Evolutionary conservation across 129 eudicot species (phyloP), one percentile per base, ranked within the genome.

Genomic region (Helianthus annuus): DNA sequence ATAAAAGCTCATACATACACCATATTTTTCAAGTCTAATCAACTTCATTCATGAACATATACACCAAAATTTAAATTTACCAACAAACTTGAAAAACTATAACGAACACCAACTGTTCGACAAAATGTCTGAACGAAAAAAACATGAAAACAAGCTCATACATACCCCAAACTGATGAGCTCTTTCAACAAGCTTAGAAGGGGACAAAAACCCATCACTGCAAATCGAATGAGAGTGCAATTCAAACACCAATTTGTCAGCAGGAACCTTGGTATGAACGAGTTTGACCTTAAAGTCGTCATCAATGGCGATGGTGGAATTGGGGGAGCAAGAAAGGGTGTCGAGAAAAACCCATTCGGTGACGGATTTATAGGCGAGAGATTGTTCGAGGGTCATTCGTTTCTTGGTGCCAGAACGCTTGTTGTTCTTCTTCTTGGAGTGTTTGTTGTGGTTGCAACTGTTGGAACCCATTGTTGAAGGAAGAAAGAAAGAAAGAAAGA

Each of bases 121-220:
- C 34, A 48, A 60, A 69, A 49, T 76, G 75, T 5, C 45, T 38
- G 13, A 14, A 8, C 0, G 61, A 39, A 24, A 34, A 32, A 32
- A 32, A 32, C 36, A 32, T 32, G 36, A 32, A 32, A 32, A 32
- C 36, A 46, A 48, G 56, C 78, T 83, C 56, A 76, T 76, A 78
- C 77, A 64, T 78, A 93, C 98, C 98, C 96, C 97, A 80, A 78
- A 79, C 62, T 87, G 96, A 80, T 93, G 98, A 11, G 98, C 98
- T 83, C 83, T 76, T 76, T 93, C 97, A 62, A 93, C 97, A 56
- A 93, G 89, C 83, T 84, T 91, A 0, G 89, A 66, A 82, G 98
- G 98, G 56, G 98, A 87, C 70, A 93, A 90, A 62, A 81, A 93
- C 46, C 98, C 98, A 87, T 93, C 98, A 68, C 98, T 93, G 57